Conservation (phyloP, 306 rosid genomes). For the Casuarina glauca region DNA sequence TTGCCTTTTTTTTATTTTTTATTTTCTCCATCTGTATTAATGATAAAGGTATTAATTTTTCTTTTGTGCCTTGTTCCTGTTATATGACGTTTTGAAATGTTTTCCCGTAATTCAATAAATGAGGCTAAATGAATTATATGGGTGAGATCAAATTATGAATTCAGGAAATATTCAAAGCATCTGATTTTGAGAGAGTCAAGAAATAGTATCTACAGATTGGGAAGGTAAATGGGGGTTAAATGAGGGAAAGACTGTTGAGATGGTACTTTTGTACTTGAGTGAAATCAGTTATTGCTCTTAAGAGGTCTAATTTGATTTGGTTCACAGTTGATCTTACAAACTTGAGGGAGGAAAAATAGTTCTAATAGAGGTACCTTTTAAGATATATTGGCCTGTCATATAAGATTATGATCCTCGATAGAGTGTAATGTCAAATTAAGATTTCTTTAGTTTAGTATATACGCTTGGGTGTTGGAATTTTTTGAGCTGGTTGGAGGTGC, state of each 20-base stretch:
- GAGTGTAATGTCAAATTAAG: neutral
- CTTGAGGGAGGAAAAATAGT: neutral
- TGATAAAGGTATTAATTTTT: neutral
- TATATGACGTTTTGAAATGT: neutral
- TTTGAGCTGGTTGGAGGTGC: neutral
- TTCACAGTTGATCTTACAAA: neutral
- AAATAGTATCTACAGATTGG: neutral
- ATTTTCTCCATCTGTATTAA: neutral
- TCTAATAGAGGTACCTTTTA: neutral
- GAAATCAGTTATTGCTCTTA: neutral
- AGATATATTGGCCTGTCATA: neutral
- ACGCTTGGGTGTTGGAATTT: neutral
- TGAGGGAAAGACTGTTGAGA: neutral
- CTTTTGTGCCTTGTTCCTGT: neutral
- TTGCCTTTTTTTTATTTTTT: neutral
- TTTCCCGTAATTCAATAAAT: neutral
- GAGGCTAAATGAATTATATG: no score
- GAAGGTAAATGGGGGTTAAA: neutral
- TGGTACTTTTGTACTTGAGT: neutral
- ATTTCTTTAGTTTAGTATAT: neutral
- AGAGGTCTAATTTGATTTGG: neutral
- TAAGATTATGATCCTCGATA: neutral
- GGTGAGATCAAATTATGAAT: neutral
- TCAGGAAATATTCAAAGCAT: neutral
- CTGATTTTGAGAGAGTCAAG: neutral